Base-by-base conservation (phyloP, 306 rosid species). In the Vigna angularis region DNA sequence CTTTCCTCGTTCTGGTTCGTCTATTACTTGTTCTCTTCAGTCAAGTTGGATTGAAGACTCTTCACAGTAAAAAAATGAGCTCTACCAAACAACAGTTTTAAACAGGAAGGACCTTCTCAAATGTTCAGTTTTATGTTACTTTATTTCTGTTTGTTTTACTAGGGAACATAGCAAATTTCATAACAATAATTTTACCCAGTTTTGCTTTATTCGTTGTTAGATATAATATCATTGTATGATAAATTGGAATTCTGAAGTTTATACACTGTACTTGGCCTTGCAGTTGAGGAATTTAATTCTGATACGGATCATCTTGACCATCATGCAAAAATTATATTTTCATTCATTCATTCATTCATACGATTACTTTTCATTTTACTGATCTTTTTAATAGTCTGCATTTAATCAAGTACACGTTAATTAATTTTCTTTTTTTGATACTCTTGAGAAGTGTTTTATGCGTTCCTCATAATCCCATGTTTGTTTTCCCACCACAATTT, bases 1-100 rank as follows among this genome's bases (percentile, higher is more conserved):
- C 97, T 94, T 68, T 91, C 98, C 9, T 91, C 98, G 2, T 94
- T 94, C 90, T 94, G 98, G 98, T 94, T 94, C 26, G 98, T 94
- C 80, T 86, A 94, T 75, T 94, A 90, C 96, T 73, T 94, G 86
- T 94, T 94, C 86, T 89, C 98, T 61, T 91, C 98, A 0, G 98
- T 94, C 82, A 94, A 94, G 91, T 90, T 90, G 84, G 98, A 94
- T 82, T 94, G 93, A 93, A 70, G 83, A 82, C 61, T 12, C 52
- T 22, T 58, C 71, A 62, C 44, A 26, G 36, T 16, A 56, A 57
- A 77, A 76, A 15, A 55, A 51, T 73, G 32, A 69, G 82, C 67
- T 22, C 77, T 62, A 17, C 50, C 57, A 78, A 69, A 74, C 84
- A 73, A 79, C 67, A 45, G 77, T 63, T 66, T 62, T 76, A 45